Conservation (phyloP, 345 rosid genomes). For the Toxicodendron radicans region DNA sequence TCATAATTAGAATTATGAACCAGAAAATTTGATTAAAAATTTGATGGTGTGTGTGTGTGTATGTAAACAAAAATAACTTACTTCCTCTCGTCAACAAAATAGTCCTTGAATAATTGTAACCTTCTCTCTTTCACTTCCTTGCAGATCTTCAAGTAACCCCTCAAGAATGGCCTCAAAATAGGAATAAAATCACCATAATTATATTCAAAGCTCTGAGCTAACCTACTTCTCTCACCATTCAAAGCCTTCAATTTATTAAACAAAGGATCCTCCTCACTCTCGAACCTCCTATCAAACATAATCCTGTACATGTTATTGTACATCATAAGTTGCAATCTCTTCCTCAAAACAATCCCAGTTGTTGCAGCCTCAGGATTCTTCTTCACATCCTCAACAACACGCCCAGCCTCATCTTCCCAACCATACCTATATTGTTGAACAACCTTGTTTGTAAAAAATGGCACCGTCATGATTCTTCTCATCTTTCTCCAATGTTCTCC, state of each 20-base stretch:
- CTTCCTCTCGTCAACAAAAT: conserved; percentile 92
- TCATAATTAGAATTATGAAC: not conserved
- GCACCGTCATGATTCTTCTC: conserved; percentile 98
- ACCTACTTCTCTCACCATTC: conserved; percentile 90
- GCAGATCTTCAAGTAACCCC: conserved; percentile 91
- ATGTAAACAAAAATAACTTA: conserved; percentile 32
- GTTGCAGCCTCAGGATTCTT: conserved; percentile 75
- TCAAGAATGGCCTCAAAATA: conserved; percentile 82
- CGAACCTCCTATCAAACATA: conserved; percentile 93
- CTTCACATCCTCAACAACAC: conserved; percentile 73
- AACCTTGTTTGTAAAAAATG: conserved; percentile 92
- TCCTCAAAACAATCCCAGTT: conserved; percentile 67
- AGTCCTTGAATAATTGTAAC: conserved; percentile 83
- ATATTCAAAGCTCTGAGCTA: conserved; percentile 96
- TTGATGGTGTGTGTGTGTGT: too few relatives aligned
- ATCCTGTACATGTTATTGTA: conserved; percentile 93
- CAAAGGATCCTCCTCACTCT: conserved; percentile 85
- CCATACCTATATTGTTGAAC: conserved; percentile 73
- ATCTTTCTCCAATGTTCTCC: conserved; percentile 99
- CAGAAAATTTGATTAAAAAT: too few relatives aligned
- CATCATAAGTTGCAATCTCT: conserved; percentile 89
- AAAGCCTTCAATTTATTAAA: conserved; percentile 72
- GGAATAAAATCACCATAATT: conserved; percentile 98
- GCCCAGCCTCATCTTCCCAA: conserved; percentile 75
- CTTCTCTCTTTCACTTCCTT: conserved; percentile 83